Conservation (phyloP, 192 early-diverging fungal genomes). For the Chytriomyces sp. region DNA sequence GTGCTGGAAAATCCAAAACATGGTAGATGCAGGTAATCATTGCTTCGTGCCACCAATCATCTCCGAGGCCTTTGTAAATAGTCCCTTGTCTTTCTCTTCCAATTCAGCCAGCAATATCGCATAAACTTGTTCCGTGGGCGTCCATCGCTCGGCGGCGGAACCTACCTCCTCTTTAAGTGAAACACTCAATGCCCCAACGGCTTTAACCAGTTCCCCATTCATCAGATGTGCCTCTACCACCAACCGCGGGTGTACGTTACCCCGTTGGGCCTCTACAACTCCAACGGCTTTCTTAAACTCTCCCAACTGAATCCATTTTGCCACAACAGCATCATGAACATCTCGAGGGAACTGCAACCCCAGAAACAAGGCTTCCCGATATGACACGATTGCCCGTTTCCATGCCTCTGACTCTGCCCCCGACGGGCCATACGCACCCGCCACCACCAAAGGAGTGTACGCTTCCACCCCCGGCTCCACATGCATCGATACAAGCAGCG, state of each 20-base stretch:
- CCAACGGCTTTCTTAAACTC: neutral
- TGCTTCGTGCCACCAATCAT: no score
- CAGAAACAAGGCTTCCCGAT: conserved; percentile 1
- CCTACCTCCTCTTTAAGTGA: neutral
- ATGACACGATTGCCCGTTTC: neutral
- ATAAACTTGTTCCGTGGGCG: neutral
- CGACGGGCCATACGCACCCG: conserved; percentile 34
- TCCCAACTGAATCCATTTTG: neutral
- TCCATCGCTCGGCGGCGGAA: conserved; percentile 1
- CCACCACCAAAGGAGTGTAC: conserved; percentile 36
- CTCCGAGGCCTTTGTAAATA: neutral
- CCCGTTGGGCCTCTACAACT: neutral
- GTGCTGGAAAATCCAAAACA: no score
- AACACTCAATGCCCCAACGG: neutral
- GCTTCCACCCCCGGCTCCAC: conserved; percentile 25
- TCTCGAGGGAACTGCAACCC: neutral
- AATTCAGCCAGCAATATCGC: conserved; percentile 10
- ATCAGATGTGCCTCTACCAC: conserved; percentile 1
- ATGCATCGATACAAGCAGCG: conserved; percentile 38
- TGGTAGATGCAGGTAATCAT: no score
- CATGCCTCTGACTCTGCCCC: neutral
- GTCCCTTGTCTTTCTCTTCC: conserved; percentile 1
- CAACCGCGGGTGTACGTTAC: neutral
- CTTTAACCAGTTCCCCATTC: conserved; percentile 3
- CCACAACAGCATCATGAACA: conserved; percentile 3